phyloP scores from a whole-genome alignment of 352 stramenopile genomes.

The Blastocystis sp. region DNA sequence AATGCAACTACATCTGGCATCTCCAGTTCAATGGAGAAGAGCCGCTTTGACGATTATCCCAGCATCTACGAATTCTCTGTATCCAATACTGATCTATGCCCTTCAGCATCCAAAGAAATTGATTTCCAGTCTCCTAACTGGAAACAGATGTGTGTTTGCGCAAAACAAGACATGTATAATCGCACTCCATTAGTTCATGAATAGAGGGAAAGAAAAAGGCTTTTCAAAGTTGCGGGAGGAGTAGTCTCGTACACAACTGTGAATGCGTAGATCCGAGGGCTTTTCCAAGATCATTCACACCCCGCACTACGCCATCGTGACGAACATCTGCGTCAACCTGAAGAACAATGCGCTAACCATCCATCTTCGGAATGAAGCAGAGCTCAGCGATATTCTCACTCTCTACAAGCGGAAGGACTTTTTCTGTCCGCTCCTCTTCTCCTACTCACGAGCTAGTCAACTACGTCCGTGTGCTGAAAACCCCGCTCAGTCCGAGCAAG shows the following conservation, averaged over 20 bases:
- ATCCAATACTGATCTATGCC: neutral
- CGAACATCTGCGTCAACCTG: constrained; percentile 42
- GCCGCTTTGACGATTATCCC: neutral
- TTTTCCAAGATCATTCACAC: constrained; percentile 7
- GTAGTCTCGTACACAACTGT: neutral
- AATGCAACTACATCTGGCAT: too few relatives aligned
- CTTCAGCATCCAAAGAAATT: neutral
- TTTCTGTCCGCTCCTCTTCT: neutral
- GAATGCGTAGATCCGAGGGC: constrained; percentile 4
- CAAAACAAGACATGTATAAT: neutral
- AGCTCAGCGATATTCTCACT: constrained; percentile 6
- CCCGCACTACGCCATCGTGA: neutral
- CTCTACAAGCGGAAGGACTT: constrained; percentile 9
- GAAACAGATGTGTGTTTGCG: neutral
- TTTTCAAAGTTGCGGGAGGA: neutral
- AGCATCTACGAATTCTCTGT: neutral
- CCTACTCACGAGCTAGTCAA: constrained; percentile 20
- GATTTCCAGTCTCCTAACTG: neutral
- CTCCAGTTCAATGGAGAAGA: neutral
- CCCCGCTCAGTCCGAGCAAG: constrained; percentile 19
- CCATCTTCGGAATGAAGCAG: neutral
- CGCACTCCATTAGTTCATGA: neutral
- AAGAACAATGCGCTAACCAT: constrained; percentile 31
- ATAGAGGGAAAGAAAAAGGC: neutral
- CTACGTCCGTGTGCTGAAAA: constrained; percentile 32